Evolutionary conservation across 2,329 filamentous ascomycete species (phyloP), one percentile per base, ranked within the genome.

Genomic region (Penicillium sp.): DNA sequence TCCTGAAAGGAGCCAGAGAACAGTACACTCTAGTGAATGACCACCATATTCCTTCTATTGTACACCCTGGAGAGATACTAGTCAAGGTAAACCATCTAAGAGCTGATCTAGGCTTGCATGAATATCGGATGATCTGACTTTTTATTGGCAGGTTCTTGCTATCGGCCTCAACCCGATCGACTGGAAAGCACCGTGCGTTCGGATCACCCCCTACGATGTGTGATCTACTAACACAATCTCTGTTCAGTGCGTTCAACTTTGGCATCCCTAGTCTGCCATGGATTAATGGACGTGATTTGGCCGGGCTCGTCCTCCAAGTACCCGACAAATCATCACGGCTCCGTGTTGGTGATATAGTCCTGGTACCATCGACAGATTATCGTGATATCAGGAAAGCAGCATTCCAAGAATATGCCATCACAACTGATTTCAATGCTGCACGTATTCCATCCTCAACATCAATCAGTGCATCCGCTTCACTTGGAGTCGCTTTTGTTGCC

Each of bases 121-220:
- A 9, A 37, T n/a, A 37, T 29, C 34, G 9, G 7, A 13, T 24
- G 7, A 34, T 26, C 36, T 60, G n/a, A 60, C 42, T 27, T 23
- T 48, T 41, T 7, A 18, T 27, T 7, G 7, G 2, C 48, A 72
- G 69, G 75, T 84, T 1, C 74, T 80, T 30, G 82, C 82, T 10
- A 85, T 90, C 60, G 88, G 88, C 0, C 72, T 91, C 30, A 91
- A 91, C 61, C 89, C 89, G 0, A 88, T 91, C 49, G 89, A 90
- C 66, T 89, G 84, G 84, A 89, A 89, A 74, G 81, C 84, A 52
- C 84, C 86, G 86, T 88, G 74, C 60, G 83, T 77, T 9, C 30
- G 13, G 21, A 15, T 17, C 24, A 4, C 34, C 8, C 29, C 32
- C 6, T 7, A 6, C 8, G 1, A 30, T n/a, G 0, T 5, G 27